Evolutionary conservation across 352 stramenopile genomes (phyloP), one percentile per base, ranked within the genome.

Genomic region (Globisporangium spiculum): DNA sequence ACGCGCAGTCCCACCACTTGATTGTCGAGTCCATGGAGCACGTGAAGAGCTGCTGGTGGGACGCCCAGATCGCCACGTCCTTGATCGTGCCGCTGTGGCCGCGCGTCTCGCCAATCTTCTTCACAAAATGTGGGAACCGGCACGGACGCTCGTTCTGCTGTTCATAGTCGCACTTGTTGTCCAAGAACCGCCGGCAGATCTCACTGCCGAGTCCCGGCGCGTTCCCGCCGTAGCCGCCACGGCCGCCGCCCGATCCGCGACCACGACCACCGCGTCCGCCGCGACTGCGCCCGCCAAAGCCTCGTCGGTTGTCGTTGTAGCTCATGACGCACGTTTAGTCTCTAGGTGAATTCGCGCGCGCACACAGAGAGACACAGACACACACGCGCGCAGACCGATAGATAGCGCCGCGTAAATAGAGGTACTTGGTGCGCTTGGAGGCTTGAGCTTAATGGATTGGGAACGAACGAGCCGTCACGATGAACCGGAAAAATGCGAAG

Each of bases 1-100:
- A 88, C 22, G 73, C 84, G 66, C 86, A 93, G 72, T 93, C 86
- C 88, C 88, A 95, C 55, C 93, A 81, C 74, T 93, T 93, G 65
- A 95, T 83, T 32, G 77, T 89, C 48, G 78, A 74, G 74, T 95
- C 88, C 32, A 70, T 79, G 12, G 76, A 73, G 65, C 80, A 86
- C 63, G 88, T 95, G 66, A 95, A 92, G 9, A 92, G 77, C 73
- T 94, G 88, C 79, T 93, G 85, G 36, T 75, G 70, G 50, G 81
- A 68, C 10, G 70, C 67, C 88, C 88, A 95, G 75, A 95, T 88
- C 30, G 76, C 80, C 50, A 93, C 84, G 66, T 95, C 88, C 67
- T 93, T 93, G 66, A 95, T 80, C 10, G 84, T 64, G 41, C 80
- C 80, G 52, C 48, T 88, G 72, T 95, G 88, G 27, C 88, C 88